Evolutionary conservation across 352 stramenopile species (phyloP), one percentile per base, ranked within the genome.

Genomic region (Phytophthora capsici): DNA sequence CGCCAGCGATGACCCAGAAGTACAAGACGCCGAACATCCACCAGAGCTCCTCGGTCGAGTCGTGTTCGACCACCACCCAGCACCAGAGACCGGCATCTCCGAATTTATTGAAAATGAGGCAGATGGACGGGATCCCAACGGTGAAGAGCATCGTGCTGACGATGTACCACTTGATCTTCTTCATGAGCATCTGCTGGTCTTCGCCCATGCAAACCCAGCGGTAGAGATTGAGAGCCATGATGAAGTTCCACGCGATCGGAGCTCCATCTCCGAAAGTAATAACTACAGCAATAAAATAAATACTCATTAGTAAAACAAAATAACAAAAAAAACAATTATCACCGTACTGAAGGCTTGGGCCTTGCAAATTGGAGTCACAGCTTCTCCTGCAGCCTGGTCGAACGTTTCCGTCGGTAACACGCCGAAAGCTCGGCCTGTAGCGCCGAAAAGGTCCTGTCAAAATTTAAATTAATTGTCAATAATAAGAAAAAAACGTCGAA

Each of bases 121-220:
- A 80, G 19, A 82, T 67, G 13, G 62, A 79, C 9, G 74, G 73
- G 52, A 93, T 89, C 5, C 71, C 41, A 10, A 93, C 64, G 12
- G 80, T 80, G 63, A 92, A 88, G 28, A 80, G 53, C 41, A 93
- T 69, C 6, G 70, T 92, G 28, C 63, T 72, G 32, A 77, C 45
- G 37, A 93, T 84, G 58, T 94, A 94, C 69, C 75, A 91, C 64
- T 93, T 92, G 69, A 95, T 91, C 53, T 84, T 86, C 41, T 85
- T 82, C 72, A 91, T 82, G 34, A 94, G 80, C 77, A 90, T 89
- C 46, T 87, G 83, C 69, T 93, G 84, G 65, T 95, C 86, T 47
- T 93, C 82, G 9, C 87, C 87, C 54, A 89, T 74, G 56, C 86
- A 93, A 6, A 95, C 79, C 87, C 87, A 95, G 17, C 81, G 82